Percentiles rank a stretch among this genome's conserved stretches.
phyloP scores from a whole-genome alignment of 31 red algal species.

The Odonthalia washingtoniensis region DNA sequence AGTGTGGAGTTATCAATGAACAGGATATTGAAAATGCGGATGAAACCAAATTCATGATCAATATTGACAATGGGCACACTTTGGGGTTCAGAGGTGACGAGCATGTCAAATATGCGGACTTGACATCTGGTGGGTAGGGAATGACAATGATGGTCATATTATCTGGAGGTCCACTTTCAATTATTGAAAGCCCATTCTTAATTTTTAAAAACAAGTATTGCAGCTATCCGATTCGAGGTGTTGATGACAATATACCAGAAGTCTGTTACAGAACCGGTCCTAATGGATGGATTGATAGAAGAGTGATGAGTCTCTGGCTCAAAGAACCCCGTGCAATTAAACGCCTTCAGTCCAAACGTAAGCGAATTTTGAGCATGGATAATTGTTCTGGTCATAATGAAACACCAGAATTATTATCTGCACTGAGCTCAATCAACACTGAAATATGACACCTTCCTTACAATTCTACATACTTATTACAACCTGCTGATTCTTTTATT shows the following conservation, averaged over 20 bases:
- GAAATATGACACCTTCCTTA: slow-evolving; percentile 1
- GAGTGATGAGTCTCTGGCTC: slow-evolving; percentile 22
- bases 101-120: slow-evolving; percentile 41
- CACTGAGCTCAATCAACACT: too few species aligned
- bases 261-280: slow-evolving; percentile 49
- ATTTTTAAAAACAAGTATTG: slow-evolving; percentile 40
- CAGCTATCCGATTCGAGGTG: slow-evolving; percentile 38
- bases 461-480: slow-evolving; percentile 39
- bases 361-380: slow-evolving; percentile 35
- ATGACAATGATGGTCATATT: slow-evolving; percentile 44
- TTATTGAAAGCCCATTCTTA: slow-evolving; percentile 22
- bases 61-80: slow-evolving; percentile 3
- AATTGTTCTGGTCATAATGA: slow-evolving; percentile 29
- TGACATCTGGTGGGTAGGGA: slow-evolving; percentile 32
- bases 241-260: slow-evolving; percentile 9
- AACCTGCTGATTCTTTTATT: slow-evolving; percentile 58
- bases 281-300: slow-evolving; percentile 55
- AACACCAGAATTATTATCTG: background rate
- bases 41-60: slow-evolving; percentile 31
- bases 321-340: too few species aligned
- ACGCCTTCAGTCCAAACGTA: background rate
- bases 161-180: slow-evolving; percentile 29
- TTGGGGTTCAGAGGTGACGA: slow-evolving; percentile 29
- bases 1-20: background rate
- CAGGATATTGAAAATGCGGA: slow-evolving; percentile 14